Percentiles rank a stretch among this genome's conserved stretches.
Conservation (phyloP, 441 rosid species). For the Gossypium lobatum region DNA sequence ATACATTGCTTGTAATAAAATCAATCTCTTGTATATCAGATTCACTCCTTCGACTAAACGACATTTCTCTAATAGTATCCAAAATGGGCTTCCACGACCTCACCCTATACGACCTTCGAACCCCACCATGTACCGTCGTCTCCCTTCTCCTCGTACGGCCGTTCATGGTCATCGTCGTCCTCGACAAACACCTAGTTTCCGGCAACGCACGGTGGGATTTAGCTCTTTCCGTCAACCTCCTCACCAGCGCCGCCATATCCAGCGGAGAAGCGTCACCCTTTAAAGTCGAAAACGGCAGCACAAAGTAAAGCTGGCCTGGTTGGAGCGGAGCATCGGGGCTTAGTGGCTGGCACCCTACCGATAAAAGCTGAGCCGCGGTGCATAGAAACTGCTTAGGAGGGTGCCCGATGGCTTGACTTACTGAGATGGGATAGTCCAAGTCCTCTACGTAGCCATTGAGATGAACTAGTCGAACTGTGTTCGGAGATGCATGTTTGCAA, state of each 20-base stretch:
- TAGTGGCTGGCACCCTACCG: conserved; percentile 20
- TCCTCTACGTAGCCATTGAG: conserved; percentile 35
- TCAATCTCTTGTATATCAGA: conserved; percentile 19
- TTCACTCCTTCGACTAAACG: conserved; percentile 30
- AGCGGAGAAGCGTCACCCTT: conserved; percentile 22
- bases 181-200: neutral
- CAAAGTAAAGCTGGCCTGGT: conserved; percentile 29
- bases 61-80: conserved; percentile 39
- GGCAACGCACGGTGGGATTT: neutral
- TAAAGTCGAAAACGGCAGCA: conserved; percentile 25
- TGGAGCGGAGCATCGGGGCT: conserved; percentile 21
- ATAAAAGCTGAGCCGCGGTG: conserved; percentile 31
- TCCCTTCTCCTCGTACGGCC: neutral
- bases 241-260: conserved; percentile 18
- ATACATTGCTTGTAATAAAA: neutral
- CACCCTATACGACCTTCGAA: neutral
- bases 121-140: neutral
- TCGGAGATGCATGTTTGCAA: conserved; percentile 9
- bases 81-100: conserved; percentile 33
- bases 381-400: conserved; percentile 22
- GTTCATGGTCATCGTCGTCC: neutral
- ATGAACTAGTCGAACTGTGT: conserved; percentile 33
- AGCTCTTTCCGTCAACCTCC: conserved; percentile 26
- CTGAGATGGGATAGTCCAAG: conserved; percentile 28
- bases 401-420: conserved; percentile 19